These are phyloP conservation scores for Zygosaccharomyces sapae DNA, from an alignment of 1,139 yeast species.

Conservation along the genomic window DNA sequence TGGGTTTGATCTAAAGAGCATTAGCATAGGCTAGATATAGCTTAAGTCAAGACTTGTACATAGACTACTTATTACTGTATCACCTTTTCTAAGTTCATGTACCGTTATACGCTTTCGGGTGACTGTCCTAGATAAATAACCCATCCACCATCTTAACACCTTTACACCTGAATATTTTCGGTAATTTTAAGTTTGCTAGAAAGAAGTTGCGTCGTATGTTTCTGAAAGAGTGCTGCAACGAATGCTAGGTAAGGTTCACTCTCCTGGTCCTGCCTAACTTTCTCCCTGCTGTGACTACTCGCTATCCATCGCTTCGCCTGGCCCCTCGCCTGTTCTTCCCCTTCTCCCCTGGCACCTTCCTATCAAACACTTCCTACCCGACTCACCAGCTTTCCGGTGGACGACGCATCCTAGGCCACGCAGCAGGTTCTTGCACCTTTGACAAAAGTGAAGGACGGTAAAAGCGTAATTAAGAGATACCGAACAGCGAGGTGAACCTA, in stretches of 20 bases:
- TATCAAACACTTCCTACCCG: no score
- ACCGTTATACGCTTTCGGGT: no score
- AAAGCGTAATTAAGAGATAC: neutral
- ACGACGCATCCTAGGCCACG: neutral
- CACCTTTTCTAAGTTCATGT: no score
- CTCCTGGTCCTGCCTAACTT: no score
- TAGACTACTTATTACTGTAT: no score
- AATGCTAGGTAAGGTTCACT: neutral
- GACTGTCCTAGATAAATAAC: constrained; percentile 5
- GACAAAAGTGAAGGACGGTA: neutral
- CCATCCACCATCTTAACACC: constrained; percentile 3
- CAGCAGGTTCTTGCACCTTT: neutral
- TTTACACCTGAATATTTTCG: neutral
- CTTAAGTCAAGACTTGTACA: no score
- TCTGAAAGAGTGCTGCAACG: no score
- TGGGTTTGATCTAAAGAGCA: constrained; percentile 41
- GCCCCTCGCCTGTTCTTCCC: neutral
- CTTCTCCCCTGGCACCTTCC: neutral
- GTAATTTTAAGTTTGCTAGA: neutral
- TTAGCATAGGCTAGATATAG: constrained; percentile 20
- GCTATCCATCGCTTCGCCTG: no score
- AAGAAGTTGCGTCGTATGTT: neutral
- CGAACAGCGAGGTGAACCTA: neutral
- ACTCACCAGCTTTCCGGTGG: neutral
- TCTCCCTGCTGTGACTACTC: no score